A percentile compares a stretch with the other conserved stretches of the same genome.
These are phyloP conservation scores for Cucurbitaria berberidis DNA, from an alignment of 2,329 filamentous ascomycete genomes.

Conservation along the genomic window DNA sequence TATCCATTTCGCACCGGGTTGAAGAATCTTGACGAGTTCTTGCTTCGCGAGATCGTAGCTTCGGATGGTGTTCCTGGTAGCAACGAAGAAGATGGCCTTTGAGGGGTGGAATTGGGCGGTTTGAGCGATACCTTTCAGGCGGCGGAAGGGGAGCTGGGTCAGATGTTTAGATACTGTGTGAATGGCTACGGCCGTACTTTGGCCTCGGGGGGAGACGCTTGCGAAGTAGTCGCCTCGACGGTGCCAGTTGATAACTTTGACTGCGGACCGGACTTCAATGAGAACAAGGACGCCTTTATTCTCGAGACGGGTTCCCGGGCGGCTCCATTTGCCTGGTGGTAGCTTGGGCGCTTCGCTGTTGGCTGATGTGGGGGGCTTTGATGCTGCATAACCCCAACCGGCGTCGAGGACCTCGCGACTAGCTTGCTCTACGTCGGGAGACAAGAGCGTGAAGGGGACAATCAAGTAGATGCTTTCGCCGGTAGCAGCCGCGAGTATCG, in stretches of 20 bases:
- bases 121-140: conserved; percentile 77
- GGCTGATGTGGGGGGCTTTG: conserved; percentile 59
- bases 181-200: conserved; percentile 83
- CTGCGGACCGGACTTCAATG: conserved; percentile 76
- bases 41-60: conserved; percentile 93
- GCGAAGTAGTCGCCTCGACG: conserved; percentile 92
- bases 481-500: conserved; percentile 81
- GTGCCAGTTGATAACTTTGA: conserved; percentile 94
- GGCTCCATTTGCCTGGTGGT: conserved; percentile 79
- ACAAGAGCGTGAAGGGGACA: conserved; percentile 69
- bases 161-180: conserved; percentile 95
- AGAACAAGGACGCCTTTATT: conserved; percentile 80
- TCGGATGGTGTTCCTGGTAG: conserved; percentile 90
- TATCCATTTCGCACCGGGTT: conserved; percentile 94
- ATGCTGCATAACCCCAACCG: conserved; percentile 92
- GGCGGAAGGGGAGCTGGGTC: conserved; percentile 91
- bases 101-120: conserved; percentile 93
- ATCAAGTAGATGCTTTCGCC: conserved; percentile 88
- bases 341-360: conserved; percentile 69
- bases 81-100: conserved; percentile 92
- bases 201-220: conserved; percentile 82
- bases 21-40: conserved; percentile 88
- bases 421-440: conserved; percentile 73
- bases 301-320: conserved; percentile 75
- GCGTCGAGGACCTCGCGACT: conserved; percentile 80